These are phyloP conservation scores for Cyberlindnera lachancei DNA, from an alignment of 805 yeast species.

Conservation along the genomic window DNA sequence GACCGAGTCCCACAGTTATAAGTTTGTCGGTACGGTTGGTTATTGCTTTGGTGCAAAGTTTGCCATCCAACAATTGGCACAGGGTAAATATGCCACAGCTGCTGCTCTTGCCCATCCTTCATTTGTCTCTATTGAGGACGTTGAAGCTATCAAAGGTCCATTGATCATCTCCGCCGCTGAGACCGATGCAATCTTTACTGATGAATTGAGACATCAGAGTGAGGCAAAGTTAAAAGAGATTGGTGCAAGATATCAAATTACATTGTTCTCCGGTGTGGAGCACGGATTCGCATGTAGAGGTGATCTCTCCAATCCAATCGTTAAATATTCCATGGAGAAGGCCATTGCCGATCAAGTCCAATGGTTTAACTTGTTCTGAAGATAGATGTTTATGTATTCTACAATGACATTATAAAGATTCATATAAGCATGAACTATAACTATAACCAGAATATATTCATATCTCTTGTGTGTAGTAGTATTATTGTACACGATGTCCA, in stretches of 20 bases:
- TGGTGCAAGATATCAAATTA: constrained; percentile 50
- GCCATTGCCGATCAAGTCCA: constrained; percentile 35
- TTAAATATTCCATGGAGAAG: constrained; percentile 62
- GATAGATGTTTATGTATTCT: too few species aligned
- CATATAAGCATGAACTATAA: too few species aligned
- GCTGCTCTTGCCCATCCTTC: constrained; percentile 87
- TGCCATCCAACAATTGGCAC: constrained; percentile 43
- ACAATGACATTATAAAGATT: too few species aligned
- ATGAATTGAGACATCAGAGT: constrained; percentile 54
- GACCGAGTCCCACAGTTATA: constrained; percentile 26
- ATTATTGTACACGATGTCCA: too few species aligned
- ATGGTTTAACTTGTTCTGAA: constrained; percentile 13
- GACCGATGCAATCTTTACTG: constrained; percentile 53
- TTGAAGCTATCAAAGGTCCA: constrained; percentile 44
- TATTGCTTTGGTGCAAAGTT: constrained; percentile 83
- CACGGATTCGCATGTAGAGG: constrained; percentile 86
- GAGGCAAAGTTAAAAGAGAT: constrained; percentile 49
- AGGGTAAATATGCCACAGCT: constrained; percentile 35
- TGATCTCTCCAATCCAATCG: constrained; percentile 45
- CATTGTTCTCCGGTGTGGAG: constrained; percentile 50
- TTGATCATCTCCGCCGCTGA: constrained; percentile 71
- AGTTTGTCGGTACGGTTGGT: constrained; percentile 57
- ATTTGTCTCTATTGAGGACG: constrained; percentile 56
- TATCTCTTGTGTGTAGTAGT: too few species aligned
- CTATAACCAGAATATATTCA: too few species aligned